These are phyloP conservation scores for Penicillium sp. DNA, from an alignment of 2,329 filamentous ascomycete genomes.

Conservation along the genomic window DNA sequence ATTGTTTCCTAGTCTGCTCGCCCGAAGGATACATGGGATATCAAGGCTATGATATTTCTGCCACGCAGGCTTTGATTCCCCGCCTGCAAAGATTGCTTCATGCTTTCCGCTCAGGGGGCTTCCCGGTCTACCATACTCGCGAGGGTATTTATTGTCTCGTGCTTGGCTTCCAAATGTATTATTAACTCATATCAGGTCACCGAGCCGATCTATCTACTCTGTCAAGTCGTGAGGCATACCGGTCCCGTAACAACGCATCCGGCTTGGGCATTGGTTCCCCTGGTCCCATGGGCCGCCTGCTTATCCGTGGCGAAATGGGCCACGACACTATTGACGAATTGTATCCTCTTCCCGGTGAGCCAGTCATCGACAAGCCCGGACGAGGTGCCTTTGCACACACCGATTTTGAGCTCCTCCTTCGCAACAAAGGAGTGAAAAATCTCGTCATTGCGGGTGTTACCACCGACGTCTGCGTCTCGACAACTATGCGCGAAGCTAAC, in stretches of 20 bases:
- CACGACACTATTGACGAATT: conserved; percentile 58
- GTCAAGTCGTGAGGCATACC: conserved; percentile 52
- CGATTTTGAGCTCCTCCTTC: conserved; percentile 53
- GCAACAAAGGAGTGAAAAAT: conserved; percentile 53
- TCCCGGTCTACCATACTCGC: conserved; percentile 47
- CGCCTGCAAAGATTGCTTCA: conserved; percentile 40
- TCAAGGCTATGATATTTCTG: conserved; percentile 46
- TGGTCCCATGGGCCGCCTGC: conserved; percentile 57
- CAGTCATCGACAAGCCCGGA: conserved; percentile 56
- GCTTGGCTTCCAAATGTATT: background rate
- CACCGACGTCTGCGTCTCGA: conserved; percentile 56
- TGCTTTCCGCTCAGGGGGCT: conserved; percentile 40
- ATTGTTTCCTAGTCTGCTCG: conserved; percentile 38
- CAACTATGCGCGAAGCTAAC: conserved; percentile 56
- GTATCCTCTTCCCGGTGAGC: conserved; percentile 48
- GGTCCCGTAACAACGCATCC: conserved; percentile 53
- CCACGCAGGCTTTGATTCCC: conserved; percentile 41
- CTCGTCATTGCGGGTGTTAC: conserved; percentile 55
- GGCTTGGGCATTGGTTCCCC: conserved; percentile 52
- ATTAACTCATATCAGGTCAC: conserved; percentile 36
- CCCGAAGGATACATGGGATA: conserved; percentile 46
- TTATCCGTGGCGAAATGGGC: conserved; percentile 58
- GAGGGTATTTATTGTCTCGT: conserved; percentile 35
- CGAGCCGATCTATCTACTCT: conserved; percentile 57
- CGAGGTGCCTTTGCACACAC: conserved; percentile 55